A percentile compares a stretch with the other conserved stretches of the same genome.
These are phyloP conservation scores for Basipetospora chlamydospora DNA, from an alignment of 2,329 filamentous ascomycete genomes.

Conservation along the genomic window DNA sequence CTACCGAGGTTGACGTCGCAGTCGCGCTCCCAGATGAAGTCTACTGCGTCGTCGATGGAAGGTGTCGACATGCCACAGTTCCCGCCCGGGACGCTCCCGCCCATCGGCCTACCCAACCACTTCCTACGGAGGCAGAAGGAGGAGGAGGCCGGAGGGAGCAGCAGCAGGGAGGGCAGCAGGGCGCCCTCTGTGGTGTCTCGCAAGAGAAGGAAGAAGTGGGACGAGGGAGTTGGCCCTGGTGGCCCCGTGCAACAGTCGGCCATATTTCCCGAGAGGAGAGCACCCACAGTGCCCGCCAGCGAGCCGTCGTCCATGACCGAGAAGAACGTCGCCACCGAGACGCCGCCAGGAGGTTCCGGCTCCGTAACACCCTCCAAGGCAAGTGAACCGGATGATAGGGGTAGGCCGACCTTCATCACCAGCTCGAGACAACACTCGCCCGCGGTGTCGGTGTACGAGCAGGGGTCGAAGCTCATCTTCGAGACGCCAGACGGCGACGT, in stretches of 20 bases:
- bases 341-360: too few relatives aligned
- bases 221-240: slow-evolving; percentile 60
- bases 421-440: slow-evolving; percentile 5
- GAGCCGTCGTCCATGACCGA: slow-evolving; percentile 5
- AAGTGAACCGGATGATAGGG: too few relatives aligned
- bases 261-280: slow-evolving; percentile 49
- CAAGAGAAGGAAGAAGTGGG: slow-evolving; percentile 52
- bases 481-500: slow-evolving; percentile 85
- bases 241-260: slow-evolving; percentile 84
- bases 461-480: slow-evolving; percentile 64
- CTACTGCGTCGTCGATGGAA: slow-evolving; percentile 65
- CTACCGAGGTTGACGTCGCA: slow-evolving; percentile 56
- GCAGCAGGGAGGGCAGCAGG: slow-evolving; percentile 38
- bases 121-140: slow-evolving; percentile 76
- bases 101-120: slow-evolving; percentile 55
- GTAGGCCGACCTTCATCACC: background rate
- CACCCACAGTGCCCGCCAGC: too few relatives aligned
- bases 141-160: slow-evolving; percentile 52
- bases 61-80: slow-evolving; percentile 45
- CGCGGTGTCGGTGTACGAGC: slow-evolving; percentile 58
- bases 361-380: too few relatives aligned
- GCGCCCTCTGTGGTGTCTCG: slow-evolving; percentile 45
- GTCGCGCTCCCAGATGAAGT: slow-evolving; percentile 70
- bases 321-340: background rate
- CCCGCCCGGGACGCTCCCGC: slow-evolving; percentile 57